These are phyloP conservation scores for Odontarrhena argentea DNA, from an alignment of 345 rosid genomes.

Conservation along the genomic window DNA sequence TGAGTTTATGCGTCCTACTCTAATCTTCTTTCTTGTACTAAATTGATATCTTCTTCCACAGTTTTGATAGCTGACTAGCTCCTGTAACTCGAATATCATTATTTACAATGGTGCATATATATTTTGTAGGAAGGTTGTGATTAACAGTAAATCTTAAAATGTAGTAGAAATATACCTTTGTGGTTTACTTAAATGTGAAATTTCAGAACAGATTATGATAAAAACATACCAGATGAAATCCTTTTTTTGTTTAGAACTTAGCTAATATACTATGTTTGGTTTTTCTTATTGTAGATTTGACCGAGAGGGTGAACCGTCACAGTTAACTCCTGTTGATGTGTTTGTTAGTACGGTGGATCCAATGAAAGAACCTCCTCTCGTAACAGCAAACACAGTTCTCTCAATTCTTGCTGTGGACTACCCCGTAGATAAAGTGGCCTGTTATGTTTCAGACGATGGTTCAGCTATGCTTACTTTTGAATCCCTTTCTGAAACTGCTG, in stretches of 20 bases:
- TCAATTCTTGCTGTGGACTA: conserved; percentile 98
- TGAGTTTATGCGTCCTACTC: conserved; percentile 17
- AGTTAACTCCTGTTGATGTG: conserved; percentile 88
- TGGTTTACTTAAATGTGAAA: conserved; percentile 4
- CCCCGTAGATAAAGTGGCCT: conserved; percentile 98
- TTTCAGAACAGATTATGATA: conserved; percentile 16
- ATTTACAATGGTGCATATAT: conserved; percentile 6
- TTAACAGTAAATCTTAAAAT: neutral
- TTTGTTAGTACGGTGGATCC: conserved; percentile 99
- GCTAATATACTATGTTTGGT: neutral
- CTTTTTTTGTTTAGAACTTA: conserved; percentile 5
- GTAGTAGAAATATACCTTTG: neutral
- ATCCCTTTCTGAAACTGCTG: conserved; percentile 97
- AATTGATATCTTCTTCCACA: conserved; percentile 6
- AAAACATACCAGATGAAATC: neutral
- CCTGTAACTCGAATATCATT: neutral
- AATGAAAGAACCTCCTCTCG: conserved; percentile 93
- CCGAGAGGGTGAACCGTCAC: conserved; percentile 98
- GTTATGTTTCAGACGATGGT: conserved; percentile 99
- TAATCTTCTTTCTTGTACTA: conserved; percentile 1
- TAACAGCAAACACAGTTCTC: conserved; percentile 97
- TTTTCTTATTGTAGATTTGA: conserved; percentile 67
- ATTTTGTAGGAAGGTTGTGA: neutral
- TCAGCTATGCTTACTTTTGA: conserved; percentile 99
- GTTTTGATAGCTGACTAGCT: conserved; percentile 8